Base-by-base conservation (phyloP, 257 asterid genomes). In the Fraxinus cuspidata region DNA sequence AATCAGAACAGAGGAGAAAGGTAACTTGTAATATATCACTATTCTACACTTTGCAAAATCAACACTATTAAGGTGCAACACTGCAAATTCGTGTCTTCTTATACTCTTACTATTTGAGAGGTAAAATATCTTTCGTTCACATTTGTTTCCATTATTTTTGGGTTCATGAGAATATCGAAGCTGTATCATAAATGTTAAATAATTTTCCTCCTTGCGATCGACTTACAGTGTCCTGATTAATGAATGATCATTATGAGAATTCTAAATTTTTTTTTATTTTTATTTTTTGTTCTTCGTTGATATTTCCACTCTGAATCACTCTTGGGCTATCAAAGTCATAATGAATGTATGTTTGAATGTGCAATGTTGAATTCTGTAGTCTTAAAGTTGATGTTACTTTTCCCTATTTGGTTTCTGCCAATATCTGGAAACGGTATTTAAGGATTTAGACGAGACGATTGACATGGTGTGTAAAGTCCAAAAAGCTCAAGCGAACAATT, bases 1-100 rank as follows among this genome's bases (percentile, higher is more conserved):
- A 72, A 70, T 53, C 80, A 81, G 80, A 84, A 40, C 74, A 81
- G 4, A 84, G 86, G 89, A 87, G 77, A 84, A 60, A 76, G 87
- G 77, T 66, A 83, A 84, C 67, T 29, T 88, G 85, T 85, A 79
- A 83, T 77, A 65, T 65, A 74, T 73, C 74, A 37, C 16, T 47
- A 38, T 76, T 34, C 49, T 76, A 40, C 58, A 77, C 72, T 71
- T 80, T 7, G 35, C 58, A 78, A 74, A 34, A 79, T 76, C 10
- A 67, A 67, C 76, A 82, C 78, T 76, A 1, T 71, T 79, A 70
- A 83, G 80, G 82, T 71, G 80, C 87, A 74, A 73, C 49, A 29
- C 38, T 67, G 76, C 83, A 51, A 74, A 74, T 70, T 56, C 42
- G 58, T 81, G 80, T 72, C 64, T 77, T 72, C 64, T 77, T 64